Conservation (phyloP, 2,329 filamentous ascomycete species). For the Alternaria gaisen region DNA sequence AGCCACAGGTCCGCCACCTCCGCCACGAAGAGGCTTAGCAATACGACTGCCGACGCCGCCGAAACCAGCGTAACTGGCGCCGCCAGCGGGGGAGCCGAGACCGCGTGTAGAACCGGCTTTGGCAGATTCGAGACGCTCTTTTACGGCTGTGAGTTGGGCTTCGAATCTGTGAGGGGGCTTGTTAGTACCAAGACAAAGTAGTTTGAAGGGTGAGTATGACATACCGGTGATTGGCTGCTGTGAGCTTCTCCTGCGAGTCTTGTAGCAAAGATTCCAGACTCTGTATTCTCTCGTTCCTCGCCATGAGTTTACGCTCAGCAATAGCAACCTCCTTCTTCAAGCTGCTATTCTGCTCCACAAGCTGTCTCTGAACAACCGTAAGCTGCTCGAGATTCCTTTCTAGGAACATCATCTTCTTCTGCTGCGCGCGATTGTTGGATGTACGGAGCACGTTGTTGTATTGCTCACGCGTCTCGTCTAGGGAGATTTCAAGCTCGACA, state of each 20-base stretch:
- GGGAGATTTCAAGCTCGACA: constrained; percentile 95
- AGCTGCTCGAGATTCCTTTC: constrained; percentile 98
- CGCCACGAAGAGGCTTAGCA: constrained; percentile 67
- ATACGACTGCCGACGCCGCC: constrained; percentile 65
- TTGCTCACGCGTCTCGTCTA: constrained; percentile 97
- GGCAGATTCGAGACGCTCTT: constrained; percentile 94
- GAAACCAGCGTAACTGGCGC: constrained; percentile 71
- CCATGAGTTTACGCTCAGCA: constrained; percentile 95
- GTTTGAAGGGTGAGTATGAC: constrained; percentile 45
- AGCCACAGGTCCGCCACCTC: constrained; percentile 56
- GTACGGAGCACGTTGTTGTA: constrained; percentile 98
- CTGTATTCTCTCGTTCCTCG: constrained; percentile 94
- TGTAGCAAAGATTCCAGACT: constrained; percentile 90
- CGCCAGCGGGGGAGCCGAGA: constrained; percentile 68
- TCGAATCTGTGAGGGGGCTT: constrained; percentile 76
- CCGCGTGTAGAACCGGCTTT: constrained; percentile 91
- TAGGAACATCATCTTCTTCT: constrained; percentile 99
- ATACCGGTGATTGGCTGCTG: constrained; percentile 95
- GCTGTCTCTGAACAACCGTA: constrained; percentile 94
- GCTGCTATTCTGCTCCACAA: constrained; percentile 92
- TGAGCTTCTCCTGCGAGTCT: constrained; percentile 98
- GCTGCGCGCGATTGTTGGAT: constrained; percentile 97
- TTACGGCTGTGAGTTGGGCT: constrained; percentile 94
- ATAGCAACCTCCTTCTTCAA: constrained; percentile 99
- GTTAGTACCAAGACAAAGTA: constrained; percentile 12